Base-by-base conservation (phyloP, 345 rosid genomes). In the Geranium rotundifolium region DNA sequence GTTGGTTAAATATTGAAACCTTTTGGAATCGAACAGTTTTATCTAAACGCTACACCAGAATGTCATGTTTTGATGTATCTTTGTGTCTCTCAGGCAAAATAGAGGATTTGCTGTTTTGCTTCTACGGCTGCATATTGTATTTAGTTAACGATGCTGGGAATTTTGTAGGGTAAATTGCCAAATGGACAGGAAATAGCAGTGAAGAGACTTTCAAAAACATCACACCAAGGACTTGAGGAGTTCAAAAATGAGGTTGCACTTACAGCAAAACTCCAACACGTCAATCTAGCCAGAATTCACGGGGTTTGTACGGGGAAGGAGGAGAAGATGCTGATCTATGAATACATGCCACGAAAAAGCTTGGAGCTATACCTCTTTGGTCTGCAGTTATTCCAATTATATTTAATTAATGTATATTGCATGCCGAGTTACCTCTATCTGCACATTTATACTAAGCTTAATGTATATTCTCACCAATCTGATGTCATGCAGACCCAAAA, bases 311-410 rank as follows among this genome's bases (percentile, higher is more conserved):
- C 61, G 0, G 64, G 67, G 56, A 37, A 19, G 9, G 71, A 69
- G 17, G 77, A 74, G 61, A 73, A 65, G 41, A 57, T 73, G 70
- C 18, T 73, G 64, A 63, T 69, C 27, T 73, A 73, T 7, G 77
- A 73, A 37, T 14, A 37, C 65, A 73, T 73, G 77, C 67, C 77
- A 8, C 65, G 69, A 56, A 73, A 59, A 63, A 67, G 71, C 62
- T 58, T 72, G 71, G 75, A 63, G 20, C 59, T 59, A 61, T 67
- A 62, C 56, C 57, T 71, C 20, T 72, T 55, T 54, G 71, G 75
- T 66, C 37, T 50, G 56, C 58, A 54, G 8, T 54, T 16, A 7
- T 54, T 17, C 57, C 57, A 54, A 17, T 17, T 54, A 17, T 54
- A 54, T 6, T 41, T 41, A 41, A 41, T 3, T 41, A 1, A 6